Evolutionary conservation across 148 eudicot species (phyloP).

Genomic region (Rhododendron henanense): DNA sequence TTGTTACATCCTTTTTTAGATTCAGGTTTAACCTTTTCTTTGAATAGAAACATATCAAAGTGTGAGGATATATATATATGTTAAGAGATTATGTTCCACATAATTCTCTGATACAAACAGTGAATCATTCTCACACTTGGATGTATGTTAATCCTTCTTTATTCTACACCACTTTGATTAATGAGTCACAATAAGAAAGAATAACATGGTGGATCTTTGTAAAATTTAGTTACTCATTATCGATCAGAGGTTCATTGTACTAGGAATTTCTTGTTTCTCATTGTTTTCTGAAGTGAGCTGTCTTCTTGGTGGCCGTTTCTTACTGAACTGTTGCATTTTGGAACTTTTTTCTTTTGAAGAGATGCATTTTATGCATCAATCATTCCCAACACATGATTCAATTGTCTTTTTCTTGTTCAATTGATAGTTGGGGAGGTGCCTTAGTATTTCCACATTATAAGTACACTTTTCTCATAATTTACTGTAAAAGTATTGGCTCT

Average conservation of each 20-base stretch:
- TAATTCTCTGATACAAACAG: neutral
- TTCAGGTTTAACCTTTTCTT: neutral
- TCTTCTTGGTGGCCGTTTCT: neutral
- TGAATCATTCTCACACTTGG: neutral
- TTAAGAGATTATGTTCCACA: neutral
- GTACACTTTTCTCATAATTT: neutral
- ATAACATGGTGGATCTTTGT: neutral
- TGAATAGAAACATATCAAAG: neutral
- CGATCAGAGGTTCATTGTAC: neutral
- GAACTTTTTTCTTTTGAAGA: neutral
- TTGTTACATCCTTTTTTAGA: neutral
- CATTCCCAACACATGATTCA: neutral
- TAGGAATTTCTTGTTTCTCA: neutral
- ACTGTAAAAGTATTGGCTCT: conserved; percentile 2
- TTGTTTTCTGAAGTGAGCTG: neutral
- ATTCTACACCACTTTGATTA: neutral
- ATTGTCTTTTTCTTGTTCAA: neutral
- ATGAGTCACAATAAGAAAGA: neutral
- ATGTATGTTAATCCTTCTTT: neutral
- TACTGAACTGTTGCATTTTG: neutral
- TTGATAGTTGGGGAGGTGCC: neutral
- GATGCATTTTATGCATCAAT: neutral
- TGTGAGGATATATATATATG: neutral
- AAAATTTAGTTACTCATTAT: neutral
- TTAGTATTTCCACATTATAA: neutral